A percentile compares a stretch with the other conserved stretches of the same genome.
These are phyloP conservation scores for Microdochium trichocladiopsis DNA, from an alignment of 2,329 filamentous ascomycete species.

Conservation along the genomic window DNA sequence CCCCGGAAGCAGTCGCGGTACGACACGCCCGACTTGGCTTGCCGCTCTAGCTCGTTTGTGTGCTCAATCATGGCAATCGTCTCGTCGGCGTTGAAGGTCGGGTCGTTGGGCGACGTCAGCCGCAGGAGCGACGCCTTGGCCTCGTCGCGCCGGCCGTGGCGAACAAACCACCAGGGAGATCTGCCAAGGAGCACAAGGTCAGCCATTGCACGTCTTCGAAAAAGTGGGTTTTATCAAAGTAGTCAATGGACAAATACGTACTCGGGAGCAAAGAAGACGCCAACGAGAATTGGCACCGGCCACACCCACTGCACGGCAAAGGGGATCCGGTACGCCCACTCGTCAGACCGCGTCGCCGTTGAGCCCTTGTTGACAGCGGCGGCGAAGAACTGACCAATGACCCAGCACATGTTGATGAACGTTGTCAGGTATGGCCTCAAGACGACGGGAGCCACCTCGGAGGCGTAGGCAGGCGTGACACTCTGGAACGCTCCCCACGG, in stretches of 20 bases:
- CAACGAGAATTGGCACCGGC: conserved; percentile 37
- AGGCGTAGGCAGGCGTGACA: conserved; percentile 44
- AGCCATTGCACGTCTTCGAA: background rate
- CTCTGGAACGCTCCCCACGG: conserved; percentile 47
- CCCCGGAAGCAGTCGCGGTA: conserved; percentile 47
- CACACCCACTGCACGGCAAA: conserved; percentile 47
- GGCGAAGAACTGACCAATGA: conserved; percentile 45
- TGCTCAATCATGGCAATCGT: conserved; percentile 46
- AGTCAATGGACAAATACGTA: conserved; percentile 8
- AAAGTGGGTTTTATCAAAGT: background rate
- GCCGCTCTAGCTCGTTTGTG: conserved; percentile 42
- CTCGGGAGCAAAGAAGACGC: conserved; percentile 39
- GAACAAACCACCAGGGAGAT: conserved; percentile 44
- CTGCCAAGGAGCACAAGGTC: conserved; percentile 9
- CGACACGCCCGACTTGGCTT: conserved; percentile 29
- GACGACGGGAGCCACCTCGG: conserved; percentile 40
- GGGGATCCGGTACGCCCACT: conserved; percentile 43
- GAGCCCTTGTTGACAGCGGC: conserved; percentile 38
- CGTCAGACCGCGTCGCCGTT: conserved; percentile 22
- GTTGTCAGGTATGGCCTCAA: conserved; percentile 46
- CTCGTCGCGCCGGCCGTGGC: conserved; percentile 30
- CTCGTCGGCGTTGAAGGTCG: conserved; percentile 35
- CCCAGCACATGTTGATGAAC: conserved; percentile 51
- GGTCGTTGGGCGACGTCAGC: conserved; percentile 29
- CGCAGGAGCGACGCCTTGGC: conserved; percentile 33